Evolutionary conservation across 129 eudicot species (phyloP).

Genomic region (Flaveria trinervia): DNA sequence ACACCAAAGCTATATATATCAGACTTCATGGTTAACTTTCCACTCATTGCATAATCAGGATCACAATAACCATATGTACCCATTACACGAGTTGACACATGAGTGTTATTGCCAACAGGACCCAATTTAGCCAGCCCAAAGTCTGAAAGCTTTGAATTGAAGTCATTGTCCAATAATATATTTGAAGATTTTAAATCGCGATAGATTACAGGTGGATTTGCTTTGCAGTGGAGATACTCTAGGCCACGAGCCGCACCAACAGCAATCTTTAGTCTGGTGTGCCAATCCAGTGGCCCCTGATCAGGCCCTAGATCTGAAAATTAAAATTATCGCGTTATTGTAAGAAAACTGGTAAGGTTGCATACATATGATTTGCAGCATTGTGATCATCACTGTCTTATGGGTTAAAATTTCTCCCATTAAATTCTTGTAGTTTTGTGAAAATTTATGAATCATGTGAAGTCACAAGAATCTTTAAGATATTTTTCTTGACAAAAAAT

Average conservation of each 20-base stretch:
- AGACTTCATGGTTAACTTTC: slow-evolving; percentile 71
- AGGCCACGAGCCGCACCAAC: slow-evolving; percentile 90
- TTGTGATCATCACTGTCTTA: neutral
- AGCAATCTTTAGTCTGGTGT: slow-evolving; percentile 73
- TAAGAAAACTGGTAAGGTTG: neutral
- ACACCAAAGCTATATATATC: slow-evolving; percentile 94
- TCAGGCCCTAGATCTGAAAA: slow-evolving; percentile 52
- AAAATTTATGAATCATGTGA: slow-evolving; percentile 19
- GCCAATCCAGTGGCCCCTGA: slow-evolving; percentile 69
- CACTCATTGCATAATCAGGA: slow-evolving; percentile 89
- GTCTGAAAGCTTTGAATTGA: slow-evolving; percentile 77
- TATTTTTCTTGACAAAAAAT: slow-evolving; percentile 12
- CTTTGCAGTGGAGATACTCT: slow-evolving; percentile 79
- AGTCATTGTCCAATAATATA: slow-evolving; percentile 75
- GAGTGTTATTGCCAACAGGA: slow-evolving; percentile 89
- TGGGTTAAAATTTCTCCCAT: neutral
- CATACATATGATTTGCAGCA: neutral
- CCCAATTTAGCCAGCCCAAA: slow-evolving; percentile 93
- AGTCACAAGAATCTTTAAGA: slow-evolving; percentile 30
- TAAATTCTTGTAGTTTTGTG: slow-evolving; percentile 12
- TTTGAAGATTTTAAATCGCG: slow-evolving; percentile 93
- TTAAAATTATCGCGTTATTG: neutral
- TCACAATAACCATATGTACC: slow-evolving; percentile 96
- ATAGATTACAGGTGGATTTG: slow-evolving; percentile 88
- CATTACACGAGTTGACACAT: slow-evolving; percentile 91